Conservation (phyloP, 208 protist species). For the Leishmania mexicana region DNA sequence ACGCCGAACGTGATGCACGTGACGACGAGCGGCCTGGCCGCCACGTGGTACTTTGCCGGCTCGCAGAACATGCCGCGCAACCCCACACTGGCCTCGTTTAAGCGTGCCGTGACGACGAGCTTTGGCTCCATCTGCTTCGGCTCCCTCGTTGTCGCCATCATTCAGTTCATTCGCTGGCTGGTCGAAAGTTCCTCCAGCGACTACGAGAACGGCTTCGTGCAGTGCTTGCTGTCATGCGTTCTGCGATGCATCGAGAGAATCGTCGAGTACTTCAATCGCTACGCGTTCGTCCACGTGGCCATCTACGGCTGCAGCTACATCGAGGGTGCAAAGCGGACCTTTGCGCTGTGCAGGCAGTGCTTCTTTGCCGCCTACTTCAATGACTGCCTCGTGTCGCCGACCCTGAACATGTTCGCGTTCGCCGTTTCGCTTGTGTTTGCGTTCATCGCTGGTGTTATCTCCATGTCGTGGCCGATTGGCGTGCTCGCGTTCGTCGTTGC, state of each 20-base stretch:
- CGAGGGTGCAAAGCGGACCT: constrained; percentile 88
- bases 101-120: constrained; percentile 77
- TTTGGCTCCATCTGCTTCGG: constrained; percentile 94
- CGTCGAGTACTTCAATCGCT: constrained; percentile 91
- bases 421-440: constrained; percentile 57
- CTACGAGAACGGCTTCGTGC: constrained; percentile 43
- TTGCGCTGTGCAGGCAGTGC: constrained; percentile 73
- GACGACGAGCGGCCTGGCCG: constrained; percentile 75
- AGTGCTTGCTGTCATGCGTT: constrained; percentile 47
- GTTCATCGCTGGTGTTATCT: constrained; percentile 41
- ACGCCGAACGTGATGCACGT: constrained; percentile 85
- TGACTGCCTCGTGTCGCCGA: constrained; percentile 79
- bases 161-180: constrained; percentile 78
- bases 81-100: constrained; percentile 73
- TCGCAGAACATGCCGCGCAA: constrained; percentile 62
- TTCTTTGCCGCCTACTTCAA: constrained; percentile 89
- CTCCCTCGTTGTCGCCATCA: constrained; percentile 86
- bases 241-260: constrained; percentile 76
- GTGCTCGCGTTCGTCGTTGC: constrained; percentile 59
- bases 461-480: constrained; percentile 33
- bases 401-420: constrained; percentile 64
- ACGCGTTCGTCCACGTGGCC: constrained; percentile 93
- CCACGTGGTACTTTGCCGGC: constrained; percentile 92
- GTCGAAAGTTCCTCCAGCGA: constrained; percentile 34
- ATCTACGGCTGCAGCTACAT: constrained; percentile 94